Percentiles rank a stretch among this genome's conserved stretches.
Conservation (phyloP, 768 basidiomycete genomes). For the Crucibulum laeve region DNA sequence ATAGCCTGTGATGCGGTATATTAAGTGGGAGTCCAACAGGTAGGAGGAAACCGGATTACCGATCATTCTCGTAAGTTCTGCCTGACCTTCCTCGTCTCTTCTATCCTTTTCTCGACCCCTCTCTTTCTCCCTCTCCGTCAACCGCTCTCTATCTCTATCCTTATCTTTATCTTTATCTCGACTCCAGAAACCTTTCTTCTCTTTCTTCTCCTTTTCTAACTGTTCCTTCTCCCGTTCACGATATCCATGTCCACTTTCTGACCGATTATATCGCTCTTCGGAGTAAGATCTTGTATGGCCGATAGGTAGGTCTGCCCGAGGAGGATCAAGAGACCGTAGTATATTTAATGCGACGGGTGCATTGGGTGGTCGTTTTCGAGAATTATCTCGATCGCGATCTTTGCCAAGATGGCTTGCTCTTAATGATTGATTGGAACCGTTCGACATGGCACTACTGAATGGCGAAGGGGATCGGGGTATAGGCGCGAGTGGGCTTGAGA, state of each 20-base stretch:
- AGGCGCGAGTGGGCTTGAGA: conserved; percentile 27
- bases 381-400: conserved; percentile 16
- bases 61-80: conserved; percentile 68
- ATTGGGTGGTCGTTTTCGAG: not conserved
- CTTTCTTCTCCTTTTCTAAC: conserved; percentile 33
- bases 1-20: conserved; percentile 40
- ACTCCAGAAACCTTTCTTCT: conserved; percentile 56
- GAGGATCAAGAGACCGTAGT: conserved; percentile 60
- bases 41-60: conserved; percentile 32
- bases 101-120: conserved; percentile 28
- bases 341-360: conserved; percentile 47
- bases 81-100: conserved; percentile 40
- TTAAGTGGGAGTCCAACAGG: not conserved
- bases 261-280: conserved; percentile 25
- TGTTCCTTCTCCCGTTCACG: conserved; percentile 13
- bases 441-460: conserved; percentile 26
- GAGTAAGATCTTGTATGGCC: conserved; percentile 22
- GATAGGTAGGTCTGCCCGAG: conserved; percentile 15
- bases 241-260: conserved; percentile 26
- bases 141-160: conserved; percentile 35
- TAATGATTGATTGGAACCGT: conserved; percentile 6
- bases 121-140: conserved; percentile 29
- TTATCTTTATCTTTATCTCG: conserved; percentile 29
- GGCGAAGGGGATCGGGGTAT: conserved; percentile 47
- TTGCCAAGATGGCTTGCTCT: conserved; percentile 5